Evolutionary conservation across 768 basidiomycete genomes (phyloP), one percentile per base, ranked within the genome.

Genomic region (Crucibulum laeve): DNA sequence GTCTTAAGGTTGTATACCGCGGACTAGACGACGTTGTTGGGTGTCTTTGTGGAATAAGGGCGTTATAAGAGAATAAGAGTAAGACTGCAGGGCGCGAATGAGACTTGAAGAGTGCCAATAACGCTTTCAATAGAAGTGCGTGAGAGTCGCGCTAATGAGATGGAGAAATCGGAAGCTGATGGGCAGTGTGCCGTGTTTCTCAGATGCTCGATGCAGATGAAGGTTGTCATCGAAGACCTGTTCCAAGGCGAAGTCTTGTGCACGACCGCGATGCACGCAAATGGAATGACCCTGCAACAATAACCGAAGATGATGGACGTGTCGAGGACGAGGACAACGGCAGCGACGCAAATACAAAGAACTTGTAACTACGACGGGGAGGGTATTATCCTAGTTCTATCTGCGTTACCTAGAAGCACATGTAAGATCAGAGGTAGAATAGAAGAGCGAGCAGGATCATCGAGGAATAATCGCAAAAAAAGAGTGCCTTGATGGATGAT

Each of bases 161-260:
- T 37, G 50, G 54, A 50, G 49, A 51, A 42, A 43, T 50, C 40
- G 42, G 46, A 45, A 47, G 43, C 45, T 24, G 38, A 19, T 37
- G 35, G 35, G 48, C 40, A 36, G 45, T 49, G 15, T 44, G 38
- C 45, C 45, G 37, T 50, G 48, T 42, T 53, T 51, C 30, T 36
- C 42, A 48, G 48, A 53, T 59, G 53, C 47, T 53, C 42, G 41
- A 55, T 47, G 44, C 39, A 54, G 57, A 60, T 62, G 56, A 60
- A 62, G 53, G 59, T 60, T 56, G 57, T 57, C 50, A 59, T 47
- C 56, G 52, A 56, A 50, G 51, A 39, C 30, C 33, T 38, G 34
- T 23, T 25, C 17, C 13, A 47, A 36, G 25, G 38, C 37, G 40
- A 44, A 46, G 19, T 36, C 49, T 50, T 53, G 50, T 53, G 46